Percentiles rank a stretch among this genome's conserved stretches.
Conservation (phyloP, 108 stramenopile genomes). For the Cyclotella atomus region DNA sequence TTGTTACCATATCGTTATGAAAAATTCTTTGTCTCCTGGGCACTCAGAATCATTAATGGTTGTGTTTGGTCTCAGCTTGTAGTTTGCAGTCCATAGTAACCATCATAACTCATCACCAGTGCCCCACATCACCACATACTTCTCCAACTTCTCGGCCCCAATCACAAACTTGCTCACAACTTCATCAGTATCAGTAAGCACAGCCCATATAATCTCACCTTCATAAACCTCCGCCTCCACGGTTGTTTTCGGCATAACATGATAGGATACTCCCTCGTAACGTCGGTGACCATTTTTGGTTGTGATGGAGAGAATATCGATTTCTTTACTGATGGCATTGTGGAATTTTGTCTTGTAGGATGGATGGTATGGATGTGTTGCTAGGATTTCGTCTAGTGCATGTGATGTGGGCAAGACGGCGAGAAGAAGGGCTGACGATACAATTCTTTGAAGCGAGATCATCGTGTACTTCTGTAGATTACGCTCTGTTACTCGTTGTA, state of each 20-base stretch:
- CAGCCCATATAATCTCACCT: not conserved
- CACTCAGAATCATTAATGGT: no score
- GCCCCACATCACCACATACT: not conserved
- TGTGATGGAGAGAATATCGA: not conserved
- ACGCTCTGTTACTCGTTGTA: no score
- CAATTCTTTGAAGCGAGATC: not conserved
- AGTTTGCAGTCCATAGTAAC: no score
- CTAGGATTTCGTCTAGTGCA: not conserved
- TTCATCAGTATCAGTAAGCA: not conserved
- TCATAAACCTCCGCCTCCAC: not conserved
- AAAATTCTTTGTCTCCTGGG: no score
- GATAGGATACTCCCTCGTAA: slow-evolving; percentile 3
- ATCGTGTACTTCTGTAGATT: no score
- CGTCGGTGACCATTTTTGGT: not conserved
- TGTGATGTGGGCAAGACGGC: not conserved
- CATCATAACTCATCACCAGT: slow-evolving; percentile 11
- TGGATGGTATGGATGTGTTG: no score
- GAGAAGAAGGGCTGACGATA: not conserved
- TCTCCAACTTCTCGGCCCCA: not conserved
- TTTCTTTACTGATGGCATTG: slow-evolving; percentile 8
- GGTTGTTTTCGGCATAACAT: not conserved
- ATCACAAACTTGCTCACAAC: not conserved
- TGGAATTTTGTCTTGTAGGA: not conserved
- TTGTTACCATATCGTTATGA: no score
- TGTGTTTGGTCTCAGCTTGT: no score